Conservation (phyloP, 495 filamentous ascomycete species). For the Penicillium silybi region DNA sequence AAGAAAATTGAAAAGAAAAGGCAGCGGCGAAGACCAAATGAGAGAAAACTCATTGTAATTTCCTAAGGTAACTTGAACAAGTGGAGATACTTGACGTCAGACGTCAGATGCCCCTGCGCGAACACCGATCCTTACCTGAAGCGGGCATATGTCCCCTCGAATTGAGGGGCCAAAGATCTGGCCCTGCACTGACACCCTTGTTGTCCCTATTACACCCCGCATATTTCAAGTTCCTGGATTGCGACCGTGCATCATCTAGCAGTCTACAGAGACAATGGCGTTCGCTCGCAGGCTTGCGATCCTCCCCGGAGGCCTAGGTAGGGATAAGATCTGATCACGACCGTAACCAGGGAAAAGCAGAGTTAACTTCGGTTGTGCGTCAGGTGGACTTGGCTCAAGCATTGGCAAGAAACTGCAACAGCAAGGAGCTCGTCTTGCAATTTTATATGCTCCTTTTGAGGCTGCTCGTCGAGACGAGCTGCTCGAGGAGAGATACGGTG, state of each 20-base stretch:
- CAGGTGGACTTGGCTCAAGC: conserved; percentile 38
- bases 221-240: not conserved
- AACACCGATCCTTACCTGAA: conserved; percentile 14
- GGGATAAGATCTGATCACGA: not conserved
- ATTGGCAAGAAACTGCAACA: conserved; percentile 36
- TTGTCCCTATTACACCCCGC: not conserved
- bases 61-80: not conserved
- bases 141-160: not conserved
- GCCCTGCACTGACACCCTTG: not conserved
- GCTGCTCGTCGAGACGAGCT: conserved; percentile 33
- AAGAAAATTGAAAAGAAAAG: too few species aligned
- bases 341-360: not conserved
- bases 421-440: conserved; percentile 35
- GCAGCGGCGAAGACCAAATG: too few species aligned
- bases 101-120: not conserved
- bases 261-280: conserved; percentile 21
- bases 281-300: conserved; percentile 34
- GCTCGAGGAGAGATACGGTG: conserved; percentile 28
- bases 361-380: conserved; percentile 1
- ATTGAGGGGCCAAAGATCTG: not conserved
- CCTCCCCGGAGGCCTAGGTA: conserved; percentile 40
- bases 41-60: not conserved
- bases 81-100: conserved; percentile 11
- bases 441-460: conserved; percentile 42
- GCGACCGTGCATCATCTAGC: not conserved